Evolutionary conservation across 345 rosid species (phyloP), one percentile per base, ranked within the genome.

Genomic region (Isatis tinctoria): DNA sequence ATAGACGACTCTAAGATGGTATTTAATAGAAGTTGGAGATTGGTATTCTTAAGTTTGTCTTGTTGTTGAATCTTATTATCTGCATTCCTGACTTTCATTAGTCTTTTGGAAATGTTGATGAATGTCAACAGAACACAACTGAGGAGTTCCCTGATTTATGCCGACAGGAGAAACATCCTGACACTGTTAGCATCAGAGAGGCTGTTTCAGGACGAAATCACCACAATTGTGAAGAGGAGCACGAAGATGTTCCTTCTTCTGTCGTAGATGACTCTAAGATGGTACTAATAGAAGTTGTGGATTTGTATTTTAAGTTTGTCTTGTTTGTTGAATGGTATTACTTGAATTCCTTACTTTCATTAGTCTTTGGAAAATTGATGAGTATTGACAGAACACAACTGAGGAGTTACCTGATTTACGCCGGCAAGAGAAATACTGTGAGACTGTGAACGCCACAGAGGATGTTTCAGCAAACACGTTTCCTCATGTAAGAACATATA

Each of bases 1-100:
- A 12, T 52, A 26, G 65, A 53, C 33, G 70, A 76, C 70, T 70
- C 72, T 45, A 58, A 54, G 37, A 37, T 64, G 80, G 80, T 76
- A 64, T 70, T 51, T 70, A 45, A 2, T 44, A 5, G 2, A 41
- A 47, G 24, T 48, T 63, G 7, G 60, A 2, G 49, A 44, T 36
- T 39, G 67, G 4, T 28, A 9, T 30, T 4, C 26, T 41, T 22
- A 0, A n/a, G 6, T 11, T 56, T 18, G 6, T 27, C 4, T 67
- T 60, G 20, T 40, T 9, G 18, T 67, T 48, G 43, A 59, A 22
- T 66, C 18, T 5, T 36, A 28, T 27, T 48, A 59, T 5, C 24
- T 66, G 60, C 44, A 39, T 2, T 26, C 66, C 70, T 37, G 63
- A 76, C 40, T 24, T 10, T 43, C 41, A 5, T 17, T 60, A 53